These are phyloP conservation scores for Tolypocladium cylindrosporum DNA, from an alignment of 2,329 filamentous ascomycete species.

Conservation along the genomic window DNA sequence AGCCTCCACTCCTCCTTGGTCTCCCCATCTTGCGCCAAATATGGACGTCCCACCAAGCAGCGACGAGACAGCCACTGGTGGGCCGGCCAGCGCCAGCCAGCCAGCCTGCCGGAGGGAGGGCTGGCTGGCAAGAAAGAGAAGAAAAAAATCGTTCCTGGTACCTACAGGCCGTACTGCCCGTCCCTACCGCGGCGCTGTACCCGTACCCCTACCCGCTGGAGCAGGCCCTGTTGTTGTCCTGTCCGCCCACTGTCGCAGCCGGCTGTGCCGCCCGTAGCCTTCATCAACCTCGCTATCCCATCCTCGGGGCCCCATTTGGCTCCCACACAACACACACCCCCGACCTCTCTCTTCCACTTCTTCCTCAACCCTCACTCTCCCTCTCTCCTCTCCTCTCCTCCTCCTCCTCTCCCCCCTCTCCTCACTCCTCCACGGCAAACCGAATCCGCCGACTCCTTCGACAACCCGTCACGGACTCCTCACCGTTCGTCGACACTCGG, in stretches of 20 bases:
- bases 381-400: constrained; percentile 7
- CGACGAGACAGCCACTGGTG: not conserved
- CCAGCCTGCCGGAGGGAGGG: constrained; percentile 5
- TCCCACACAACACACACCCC: constrained; percentile 4
- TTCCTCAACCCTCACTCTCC: constrained; percentile 1
- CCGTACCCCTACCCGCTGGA: not conserved
- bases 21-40: constrained; percentile 5
- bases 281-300: constrained; percentile 16
- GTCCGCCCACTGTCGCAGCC: constrained; percentile 3
- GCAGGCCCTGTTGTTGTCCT: not conserved
- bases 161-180: not conserved
- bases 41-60: not conserved
- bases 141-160: constrained; percentile 1
- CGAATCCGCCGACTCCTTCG: constrained; percentile 25
- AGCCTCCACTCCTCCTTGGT: constrained; percentile 1
- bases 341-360: constrained; percentile 3
- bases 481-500: constrained; percentile 14
- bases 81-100: constrained; percentile 5
- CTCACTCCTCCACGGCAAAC: constrained; percentile 18
- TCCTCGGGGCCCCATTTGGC: not conserved
- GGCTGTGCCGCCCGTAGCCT: constrained; percentile 15
- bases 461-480: constrained; percentile 23
- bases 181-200: not conserved
- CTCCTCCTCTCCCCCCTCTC: constrained; percentile 11
- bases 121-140: not conserved